Conservation (phyloP, 495 filamentous ascomycete species). For the Neohortaea acidophila region DNA sequence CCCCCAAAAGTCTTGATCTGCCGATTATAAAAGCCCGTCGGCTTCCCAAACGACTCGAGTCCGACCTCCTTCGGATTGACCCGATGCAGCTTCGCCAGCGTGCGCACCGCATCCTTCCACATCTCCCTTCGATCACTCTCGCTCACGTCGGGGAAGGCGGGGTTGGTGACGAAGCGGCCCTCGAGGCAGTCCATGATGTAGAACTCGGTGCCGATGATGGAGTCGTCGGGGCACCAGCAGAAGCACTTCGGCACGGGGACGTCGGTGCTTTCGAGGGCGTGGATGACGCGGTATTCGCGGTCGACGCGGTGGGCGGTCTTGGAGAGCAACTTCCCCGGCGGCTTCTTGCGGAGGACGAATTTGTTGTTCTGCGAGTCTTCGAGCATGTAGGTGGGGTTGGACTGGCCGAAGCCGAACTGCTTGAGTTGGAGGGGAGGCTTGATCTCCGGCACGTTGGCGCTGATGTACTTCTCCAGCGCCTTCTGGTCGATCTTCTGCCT, state of each 20-base stretch:
- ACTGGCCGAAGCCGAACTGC: conserved; percentile 95
- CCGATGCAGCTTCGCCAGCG: conserved; percentile 68
- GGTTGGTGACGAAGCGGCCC: conserved; percentile 80
- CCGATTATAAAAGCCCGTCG: conserved; percentile 65
- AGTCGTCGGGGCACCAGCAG: conserved; percentile 66
- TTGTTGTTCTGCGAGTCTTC: conserved; percentile 48
- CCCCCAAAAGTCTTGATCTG: conserved; percentile 68
- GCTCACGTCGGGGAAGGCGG: conserved; percentile 58
- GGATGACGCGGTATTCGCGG: conserved; percentile 79
- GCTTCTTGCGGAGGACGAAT: conserved; percentile 89
- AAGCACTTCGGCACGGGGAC: conserved; percentile 77
- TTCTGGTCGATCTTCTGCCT: conserved; percentile 74
- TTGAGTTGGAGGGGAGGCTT: conserved; percentile 67
- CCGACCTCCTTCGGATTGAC: conserved; percentile 50
- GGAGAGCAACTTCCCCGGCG: conserved; percentile 75
- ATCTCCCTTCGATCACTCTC: conserved; percentile 54
- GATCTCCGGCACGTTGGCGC: conserved; percentile 58
- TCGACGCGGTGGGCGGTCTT: conserved; percentile 92
- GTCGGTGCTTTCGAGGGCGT: conserved; percentile 55
- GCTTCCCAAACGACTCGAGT: conserved; percentile 56
- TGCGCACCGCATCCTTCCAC: conserved; percentile 74
- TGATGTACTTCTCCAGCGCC: conserved; percentile 63
- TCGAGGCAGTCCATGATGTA: conserved; percentile 93
- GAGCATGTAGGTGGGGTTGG: conserved; percentile 89
- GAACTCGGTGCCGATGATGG: conserved; percentile 74